Evolutionary conservation across 1,284 basidiomycete genomes (phyloP), one percentile per base, ranked within the genome.

Genomic region (Peniophora sp.): DNA sequence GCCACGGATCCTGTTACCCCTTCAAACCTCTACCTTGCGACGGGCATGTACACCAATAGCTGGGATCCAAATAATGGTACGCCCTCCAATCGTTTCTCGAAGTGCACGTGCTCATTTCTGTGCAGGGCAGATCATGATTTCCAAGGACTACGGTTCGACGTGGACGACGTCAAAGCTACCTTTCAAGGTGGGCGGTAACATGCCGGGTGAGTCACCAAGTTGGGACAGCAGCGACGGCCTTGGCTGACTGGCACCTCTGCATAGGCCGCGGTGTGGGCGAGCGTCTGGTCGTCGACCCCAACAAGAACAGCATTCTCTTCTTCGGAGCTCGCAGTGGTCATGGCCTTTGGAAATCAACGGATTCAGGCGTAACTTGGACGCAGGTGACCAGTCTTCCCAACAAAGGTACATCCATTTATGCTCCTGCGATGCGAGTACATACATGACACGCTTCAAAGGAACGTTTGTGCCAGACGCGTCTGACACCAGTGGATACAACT

Each of bases 101-200:
- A 32, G 5, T 32, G 5, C 27, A 12, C 27, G 12, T 32, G 5
- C 5, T 32, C 12, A 5, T 6, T 12, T 32, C 12, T 5, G 27
- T 32, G 12, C 27, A 32, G 27, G 82, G 2, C 71, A 75, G 49
- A 83, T 85, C 44, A 64, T 85, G n/a, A 75, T 77, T 45, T 84
- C 81, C 10, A 72, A 69, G 5, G 75, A 85, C 58, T 70, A 74
- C 52, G 81, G 82, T 11, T 61, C 69, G 16, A 78, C 77, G 0
- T 85, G 76, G 62, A 76, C 71, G 0, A 57, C 70, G 2, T 74
- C 75, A 1, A 52, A 58, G 3, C 64, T 85, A 1, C 75, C 81
- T 1, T 84, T 85, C 71, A 84, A 85, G 54, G 72, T 81, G 25
- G 76, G 78, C 35, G 81, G 81, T 5, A 85, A 85, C 61, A 84